Conservation (phyloP, 257 asterid species). For the Verbena officinalis region DNA sequence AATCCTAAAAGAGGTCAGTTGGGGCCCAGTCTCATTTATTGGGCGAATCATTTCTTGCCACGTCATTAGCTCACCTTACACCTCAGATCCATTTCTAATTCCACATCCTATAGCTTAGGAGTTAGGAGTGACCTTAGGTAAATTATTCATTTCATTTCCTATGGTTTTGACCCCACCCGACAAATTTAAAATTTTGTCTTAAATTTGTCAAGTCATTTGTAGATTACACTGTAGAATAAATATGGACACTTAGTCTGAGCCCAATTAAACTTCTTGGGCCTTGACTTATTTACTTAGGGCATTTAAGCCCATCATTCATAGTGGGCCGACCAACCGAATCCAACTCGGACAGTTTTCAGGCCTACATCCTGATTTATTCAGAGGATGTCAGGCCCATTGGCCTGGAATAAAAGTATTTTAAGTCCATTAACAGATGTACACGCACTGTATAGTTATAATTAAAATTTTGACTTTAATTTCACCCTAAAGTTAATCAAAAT, state of each 20-base stretch:
- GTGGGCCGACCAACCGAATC: background rate
- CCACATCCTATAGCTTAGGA: background rate
- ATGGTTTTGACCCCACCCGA: no score
- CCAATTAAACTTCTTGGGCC: background rate
- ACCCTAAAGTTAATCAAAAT: no score
- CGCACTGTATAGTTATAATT: no score
- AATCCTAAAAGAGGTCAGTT: background rate
- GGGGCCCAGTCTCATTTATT: constrained; percentile 27
- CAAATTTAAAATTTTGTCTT: no score
- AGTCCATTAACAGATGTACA: no score
- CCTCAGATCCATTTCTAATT: background rate
- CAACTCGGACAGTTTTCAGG: background rate
- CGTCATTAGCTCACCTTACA: constrained; percentile 25
- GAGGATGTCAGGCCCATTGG: background rate
- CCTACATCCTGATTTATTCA: background rate
- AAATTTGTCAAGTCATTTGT: background rate
- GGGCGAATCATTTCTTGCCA: constrained; percentile 28
- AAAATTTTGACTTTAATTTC: no score
- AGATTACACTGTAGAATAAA: background rate
- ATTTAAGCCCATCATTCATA: background rate
- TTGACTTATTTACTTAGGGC: background rate
- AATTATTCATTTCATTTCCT: no score
- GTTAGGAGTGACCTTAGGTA: no score
- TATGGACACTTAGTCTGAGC: background rate
- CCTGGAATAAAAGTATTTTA: no score